phyloP scores from a whole-genome alignment of 805 yeast species.

The Candida awuae region DNA sequence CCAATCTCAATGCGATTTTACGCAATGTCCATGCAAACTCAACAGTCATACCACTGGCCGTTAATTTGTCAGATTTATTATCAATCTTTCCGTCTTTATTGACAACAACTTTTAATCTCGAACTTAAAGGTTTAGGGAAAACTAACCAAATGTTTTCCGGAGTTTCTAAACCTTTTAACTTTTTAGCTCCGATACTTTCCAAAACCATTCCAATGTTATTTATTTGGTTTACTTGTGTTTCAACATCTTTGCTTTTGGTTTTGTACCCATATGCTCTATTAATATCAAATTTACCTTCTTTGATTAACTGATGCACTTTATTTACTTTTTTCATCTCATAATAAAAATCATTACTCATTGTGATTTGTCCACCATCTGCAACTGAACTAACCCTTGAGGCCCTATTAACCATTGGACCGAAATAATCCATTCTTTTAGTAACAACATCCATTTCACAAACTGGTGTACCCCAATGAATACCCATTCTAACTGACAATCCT shows the following conservation, averaged over 20 bases:
- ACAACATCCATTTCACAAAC: constrained; percentile 93
- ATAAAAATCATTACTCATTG: constrained; percentile 75
- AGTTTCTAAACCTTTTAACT: constrained; percentile 88
- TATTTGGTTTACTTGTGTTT: constrained; percentile 55
- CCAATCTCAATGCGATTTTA: constrained; percentile 47
- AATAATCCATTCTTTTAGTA: constrained; percentile 95
- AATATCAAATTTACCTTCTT: constrained; percentile 22
- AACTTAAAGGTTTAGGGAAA: constrained; percentile 57
- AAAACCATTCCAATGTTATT: constrained; percentile 63
- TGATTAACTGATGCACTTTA: constrained; percentile 37
- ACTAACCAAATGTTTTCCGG: constrained; percentile 79
- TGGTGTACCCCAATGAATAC: constrained; percentile 96
- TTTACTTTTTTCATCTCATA: constrained; percentile 58
- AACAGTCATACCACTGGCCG: constrained; percentile 25
- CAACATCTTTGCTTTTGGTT: constrained; percentile 36
- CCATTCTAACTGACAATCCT: constrained; percentile 96
- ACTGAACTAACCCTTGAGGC: constrained; percentile 89
- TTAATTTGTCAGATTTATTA: constrained; percentile 20
- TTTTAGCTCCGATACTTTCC: constrained; percentile 72
- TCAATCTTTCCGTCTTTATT: constrained; percentile 28
- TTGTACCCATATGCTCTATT: constrained; percentile 38
- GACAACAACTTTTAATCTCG: constrained; percentile 44
- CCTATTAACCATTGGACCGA: constrained; percentile 97
- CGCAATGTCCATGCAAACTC: constrained; percentile 36
- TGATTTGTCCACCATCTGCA: constrained; percentile 98